Base-by-base conservation (phyloP, 371 early-diverging fungal genomes). In the Capillidium rhysosporum region DNA sequence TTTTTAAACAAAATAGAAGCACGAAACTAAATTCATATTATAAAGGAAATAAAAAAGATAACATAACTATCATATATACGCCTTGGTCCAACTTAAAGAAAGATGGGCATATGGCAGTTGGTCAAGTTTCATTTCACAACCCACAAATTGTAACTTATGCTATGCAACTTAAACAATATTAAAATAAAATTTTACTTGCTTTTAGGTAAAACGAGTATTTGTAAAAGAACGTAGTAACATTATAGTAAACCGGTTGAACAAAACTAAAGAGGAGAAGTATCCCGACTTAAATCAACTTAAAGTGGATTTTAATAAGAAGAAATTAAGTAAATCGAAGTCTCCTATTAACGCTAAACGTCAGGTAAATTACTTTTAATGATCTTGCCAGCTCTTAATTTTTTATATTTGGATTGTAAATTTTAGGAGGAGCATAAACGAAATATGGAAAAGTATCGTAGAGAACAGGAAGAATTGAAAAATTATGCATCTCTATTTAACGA, bases 81-180 rank as follows among this genome's bases (percentile, higher is more conserved):
- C 97, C 97, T 2, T 90, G 89, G 88, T 66, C 73, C 41, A 96
- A 93, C 60, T 75, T 96, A 30, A 80, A 89, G 56, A 92, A 93
- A 69, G 84, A 84, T 14, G 76, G 73, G 10, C 88, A 83, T 31
- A 93, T 94, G 95, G 94, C 85, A 31, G 82, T 84, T 1, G 97
- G 97, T 8, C 92, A 92, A 59, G 97, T 94, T 30, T 76, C 86
- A 24, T 96, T 94, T 63, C 82, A 80, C 60, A 84, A 86, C 56
- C 70, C 69, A 23, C 80, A 76, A 52, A 63, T 76, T 39, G 86
- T 78, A 60, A 21, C 9, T 34, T 34, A 34, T 34, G 12, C 7
- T 12, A 7, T 34, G 4, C 4, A 25, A 8, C 16, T 25, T 18
- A 8, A 40, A 23, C 18, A 14, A 18, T 49, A 25, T 49, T 16